Base-by-base conservation (phyloP, 2,329 filamentous ascomycete species). In the Aschersonia sp. region DNA sequence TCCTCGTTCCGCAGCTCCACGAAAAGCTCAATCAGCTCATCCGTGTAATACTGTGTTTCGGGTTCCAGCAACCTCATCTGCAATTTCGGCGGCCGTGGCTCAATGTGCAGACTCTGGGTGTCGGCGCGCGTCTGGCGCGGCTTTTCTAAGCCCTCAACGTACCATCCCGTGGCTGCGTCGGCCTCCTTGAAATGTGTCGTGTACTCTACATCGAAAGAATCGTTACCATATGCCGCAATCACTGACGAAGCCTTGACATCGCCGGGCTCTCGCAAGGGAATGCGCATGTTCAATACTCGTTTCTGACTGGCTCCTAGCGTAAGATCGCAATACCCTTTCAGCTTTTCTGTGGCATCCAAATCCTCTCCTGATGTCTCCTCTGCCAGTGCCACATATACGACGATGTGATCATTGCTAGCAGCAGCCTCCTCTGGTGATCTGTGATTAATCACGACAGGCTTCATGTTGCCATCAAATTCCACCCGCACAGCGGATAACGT, bases 41-140 rank as follows among this genome's bases (percentile, higher is more conserved):
- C 84, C 1, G 84, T 85, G 59, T 95, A 97, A 62, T 90, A 94
- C 47, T 88, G 81, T 10, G 78, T 73, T 48, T 74, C 69, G 6
- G 82, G 64, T 41, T 78, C 73, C 2, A 76, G 69, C 8, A 87
- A 66, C 30, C 69, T 74, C 43, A 98, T 77, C 55, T 87, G 81
- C 68, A 98, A 79, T 64, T 95, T 97, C 0, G 92, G 92, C 31
- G 90, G 92, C 53, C 94, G 85, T 1, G 92, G 90, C 47, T 88
- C 72, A 30, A 98, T 80, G 48, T 78, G 81, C 48, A 94, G 76
- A 2, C 68, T 67, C 35, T 76, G 69, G 7, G 75, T 66, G 44
- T 74, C 68, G 9, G 64, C 54, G 7, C 77, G 70, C 31, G 71
- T 63, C 22, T 76, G 61, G 31, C 65, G 68, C 49, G 71, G 71